A percentile compares a stretch with the other conserved stretches of the same genome.
These are phyloP conservation scores for Samsoniella hepiali DNA, from an alignment of 2,329 filamentous ascomycete genomes.

Conservation along the genomic window DNA sequence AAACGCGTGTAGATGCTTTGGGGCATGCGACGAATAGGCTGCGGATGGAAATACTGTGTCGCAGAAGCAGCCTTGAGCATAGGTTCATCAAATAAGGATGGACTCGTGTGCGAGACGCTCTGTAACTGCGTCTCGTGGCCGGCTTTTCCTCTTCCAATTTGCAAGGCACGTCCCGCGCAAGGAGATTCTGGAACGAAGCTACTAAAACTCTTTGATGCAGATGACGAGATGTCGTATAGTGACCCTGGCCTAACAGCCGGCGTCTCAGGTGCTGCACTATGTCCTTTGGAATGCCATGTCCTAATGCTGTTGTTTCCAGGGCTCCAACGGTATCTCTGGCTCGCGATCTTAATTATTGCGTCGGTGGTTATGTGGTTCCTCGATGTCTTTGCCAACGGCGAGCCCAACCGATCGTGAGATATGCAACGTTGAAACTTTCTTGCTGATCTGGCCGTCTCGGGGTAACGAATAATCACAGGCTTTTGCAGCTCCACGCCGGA, in stretches of 20 bases:
- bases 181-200: conserved; percentile 16
- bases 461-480: conserved; percentile 25
- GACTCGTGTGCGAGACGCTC: conserved; percentile 6
- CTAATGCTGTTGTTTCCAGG: conserved; percentile 13
- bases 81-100: neutral
- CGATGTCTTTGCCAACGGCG: neutral
- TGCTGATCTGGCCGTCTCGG: conserved; percentile 11
- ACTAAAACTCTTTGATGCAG: conserved; percentile 7
- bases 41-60: conserved; percentile 9
- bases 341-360: conserved; percentile 13
- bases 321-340: conserved; percentile 17
- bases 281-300: neutral
- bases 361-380: neutral
- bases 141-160: neutral
- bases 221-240: conserved; percentile 4
- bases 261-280: neutral
- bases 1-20: neutral
- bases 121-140: neutral
- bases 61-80: neutral
- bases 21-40: conserved; percentile 11
- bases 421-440: neutral
- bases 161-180: neutral
- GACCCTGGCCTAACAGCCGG: neutral
- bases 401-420: neutral
- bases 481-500: conserved; percentile 33